phyloP scores from a whole-genome alignment of 306 rosid genomes.

The Rosa persica region DNA sequence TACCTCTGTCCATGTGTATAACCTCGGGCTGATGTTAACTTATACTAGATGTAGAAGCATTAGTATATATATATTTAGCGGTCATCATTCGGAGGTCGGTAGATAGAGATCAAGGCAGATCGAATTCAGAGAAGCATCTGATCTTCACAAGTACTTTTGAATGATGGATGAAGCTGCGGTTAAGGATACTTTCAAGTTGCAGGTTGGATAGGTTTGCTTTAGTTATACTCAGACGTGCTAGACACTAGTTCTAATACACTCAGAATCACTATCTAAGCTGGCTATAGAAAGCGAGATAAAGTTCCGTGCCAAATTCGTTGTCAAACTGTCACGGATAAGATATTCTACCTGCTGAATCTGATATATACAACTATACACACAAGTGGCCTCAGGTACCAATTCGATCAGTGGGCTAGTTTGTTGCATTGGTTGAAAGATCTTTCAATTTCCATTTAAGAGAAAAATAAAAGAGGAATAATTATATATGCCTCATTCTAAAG shows the following conservation, averaged over 20 bases:
- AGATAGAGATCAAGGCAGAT: neutral
- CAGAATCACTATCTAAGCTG: neutral
- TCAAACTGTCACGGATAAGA: constrained; percentile 31
- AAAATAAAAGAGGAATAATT: too few relatives aligned
- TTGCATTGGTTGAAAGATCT: neutral
- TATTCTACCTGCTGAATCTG: constrained; percentile 31
- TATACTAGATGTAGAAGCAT: neutral
- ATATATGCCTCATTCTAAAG: too few relatives aligned
- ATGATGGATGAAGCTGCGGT: constrained; percentile 45
- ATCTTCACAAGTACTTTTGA: constrained; percentile 15
- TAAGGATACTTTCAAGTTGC: constrained; percentile 19
- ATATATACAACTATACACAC: neutral
- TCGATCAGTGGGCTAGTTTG: neutral
- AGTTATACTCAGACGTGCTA: neutral
- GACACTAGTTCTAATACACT: constrained; percentile 7
- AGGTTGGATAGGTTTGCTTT: constrained; percentile 38
- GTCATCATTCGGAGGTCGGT: neutral
- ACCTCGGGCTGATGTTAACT: neutral
- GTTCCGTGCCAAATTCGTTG: neutral
- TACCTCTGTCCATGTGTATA: neutral
- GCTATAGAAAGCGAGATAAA: neutral
- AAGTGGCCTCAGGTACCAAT: neutral
- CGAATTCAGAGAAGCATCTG: neutral
- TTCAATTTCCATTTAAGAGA: neutral
- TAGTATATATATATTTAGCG: neutral